Evolutionary conservation across 371 early-diverging fungal genomes (phyloP).

Genomic region (Mortierella sp.): DNA sequence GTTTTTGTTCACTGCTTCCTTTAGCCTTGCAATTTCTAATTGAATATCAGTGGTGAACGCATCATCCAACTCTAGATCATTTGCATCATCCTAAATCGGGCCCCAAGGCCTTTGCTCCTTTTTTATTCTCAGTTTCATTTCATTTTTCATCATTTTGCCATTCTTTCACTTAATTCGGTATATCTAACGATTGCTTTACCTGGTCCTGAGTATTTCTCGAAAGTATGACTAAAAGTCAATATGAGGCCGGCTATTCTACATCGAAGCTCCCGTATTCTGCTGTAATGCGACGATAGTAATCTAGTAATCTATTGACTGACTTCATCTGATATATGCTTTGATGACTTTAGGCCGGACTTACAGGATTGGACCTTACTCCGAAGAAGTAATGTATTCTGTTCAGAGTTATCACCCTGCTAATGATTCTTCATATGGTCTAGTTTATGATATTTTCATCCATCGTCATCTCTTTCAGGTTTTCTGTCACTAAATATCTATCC

Average conservation of each 20-base stretch:
- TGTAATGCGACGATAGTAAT: neutral
- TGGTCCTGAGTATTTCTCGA: neutral
- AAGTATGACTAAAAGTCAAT: neutral
- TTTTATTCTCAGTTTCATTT: neutral
- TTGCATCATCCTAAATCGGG: neutral
- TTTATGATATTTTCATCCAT: too few species aligned
- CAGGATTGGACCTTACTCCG: too few species aligned
- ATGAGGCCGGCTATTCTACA: neutral
- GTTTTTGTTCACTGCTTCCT: neutral
- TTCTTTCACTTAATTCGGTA: neutral
- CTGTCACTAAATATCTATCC: too few species aligned
- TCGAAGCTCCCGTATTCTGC: neutral
- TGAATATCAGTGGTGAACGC: neutral
- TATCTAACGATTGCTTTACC: neutral
- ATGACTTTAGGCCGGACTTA: too few species aligned
- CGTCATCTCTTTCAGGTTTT: too few species aligned
- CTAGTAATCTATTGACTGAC: neutral
- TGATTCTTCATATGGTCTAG: too few species aligned
- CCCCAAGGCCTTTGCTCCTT: neutral
- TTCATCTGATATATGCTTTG: neutral
- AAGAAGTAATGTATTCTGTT: too few species aligned
- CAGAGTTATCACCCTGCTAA: too few species aligned
- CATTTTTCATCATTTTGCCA: neutral
- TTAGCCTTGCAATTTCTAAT: neutral
- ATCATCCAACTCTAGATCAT: neutral